A percentile compares a stretch with the other conserved stretches of the same genome.
phyloP scores from a whole-genome alignment of 2,329 filamentous ascomycete genomes.

The Xylariaceae sp. region DNA sequence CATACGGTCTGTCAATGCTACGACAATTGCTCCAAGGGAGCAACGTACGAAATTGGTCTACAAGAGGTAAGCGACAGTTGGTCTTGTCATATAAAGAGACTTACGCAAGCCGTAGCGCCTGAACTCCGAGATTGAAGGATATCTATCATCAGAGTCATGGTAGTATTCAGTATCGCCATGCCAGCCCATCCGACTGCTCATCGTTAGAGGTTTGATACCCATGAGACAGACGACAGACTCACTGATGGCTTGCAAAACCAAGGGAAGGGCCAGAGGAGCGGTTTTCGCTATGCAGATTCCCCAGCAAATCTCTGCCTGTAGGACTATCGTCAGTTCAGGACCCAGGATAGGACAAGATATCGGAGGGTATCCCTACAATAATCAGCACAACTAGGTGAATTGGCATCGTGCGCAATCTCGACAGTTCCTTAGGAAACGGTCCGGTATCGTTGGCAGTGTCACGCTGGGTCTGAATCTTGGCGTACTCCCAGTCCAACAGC shows the following conservation, averaged over 20 bases:
- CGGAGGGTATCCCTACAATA: not conserved
- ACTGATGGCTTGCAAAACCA: constrained; percentile 22
- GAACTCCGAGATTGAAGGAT: constrained; percentile 26
- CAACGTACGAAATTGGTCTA: constrained; percentile 28
- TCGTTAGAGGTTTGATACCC: not conserved
- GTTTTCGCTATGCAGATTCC: constrained; percentile 22
- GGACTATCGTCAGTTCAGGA: too few relatives aligned
- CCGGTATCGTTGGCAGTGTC: not conserved
- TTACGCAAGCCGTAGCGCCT: constrained; percentile 24
- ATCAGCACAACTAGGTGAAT: constrained; percentile 19
- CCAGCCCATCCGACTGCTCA: constrained; percentile 24
- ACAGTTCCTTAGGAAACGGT: constrained; percentile 24
- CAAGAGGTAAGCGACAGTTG: not conserved
- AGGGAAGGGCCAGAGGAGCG: constrained; percentile 18
- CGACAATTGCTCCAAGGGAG: constrained; percentile 22
- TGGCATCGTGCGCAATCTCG: constrained; percentile 23
- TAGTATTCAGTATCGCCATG: constrained; percentile 27
- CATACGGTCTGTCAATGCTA: constrained; percentile 24
- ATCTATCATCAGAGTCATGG: constrained; percentile 29
- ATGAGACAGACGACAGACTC: constrained; percentile 3
- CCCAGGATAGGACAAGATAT: too few relatives aligned
- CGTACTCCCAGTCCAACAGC: constrained; percentile 27
- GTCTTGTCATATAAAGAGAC: not conserved
- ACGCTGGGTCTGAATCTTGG: constrained; percentile 12
- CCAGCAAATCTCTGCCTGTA: constrained; percentile 21